Base-by-base conservation (phyloP, 768 basidiomycete genomes). In the Leccinellum luteum region DNA sequence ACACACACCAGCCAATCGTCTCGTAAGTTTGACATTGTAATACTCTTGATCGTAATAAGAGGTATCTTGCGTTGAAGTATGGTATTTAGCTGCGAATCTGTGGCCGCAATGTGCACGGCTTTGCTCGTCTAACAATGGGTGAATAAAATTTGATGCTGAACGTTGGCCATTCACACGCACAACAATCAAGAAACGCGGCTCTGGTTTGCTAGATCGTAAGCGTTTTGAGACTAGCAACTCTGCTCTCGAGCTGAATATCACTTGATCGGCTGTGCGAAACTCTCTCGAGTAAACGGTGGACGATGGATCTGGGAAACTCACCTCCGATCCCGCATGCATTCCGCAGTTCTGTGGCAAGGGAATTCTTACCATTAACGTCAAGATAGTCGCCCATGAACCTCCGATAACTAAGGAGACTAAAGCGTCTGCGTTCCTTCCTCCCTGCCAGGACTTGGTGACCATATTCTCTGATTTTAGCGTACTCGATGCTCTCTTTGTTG, bases 301-400 rank as follows among this genome's bases (percentile, higher is more conserved):
- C 10, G 14, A 59, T 31, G 8, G 49, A 59, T 21, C 10, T 51
- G 34, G 1, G 34, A 21, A 41, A 73, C 87, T 68, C 60, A 94
- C 94, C 76, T 64, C 86, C 83, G 60, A 95, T 80, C 1, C 84
- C 83, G 67, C 90, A 93, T 28, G 84, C 86, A 19, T 76, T 75
- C 38, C 83, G 81, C 63, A 99, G 69, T 65, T 92, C 85, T 63
- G 85, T 81, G 3, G 94, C 94, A 4, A 94, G 75, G 0, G 92
- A 69, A 66, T 82, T 86, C 71, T 87, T 84, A 5, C 89, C 90
- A 55, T 92, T 95, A 34, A 98, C 75, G 66, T 93, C 90, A 21
- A 99, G 83, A 74, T 99, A 99, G 73, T 99, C 97, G 7, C 97
- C 97, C 83, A 89, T 84, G 73, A 95, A 99, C 58, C 94, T 85